Evolutionary conservation across 768 basidiomycete species (phyloP).

Genomic region (Leccinum truebloodii): DNA sequence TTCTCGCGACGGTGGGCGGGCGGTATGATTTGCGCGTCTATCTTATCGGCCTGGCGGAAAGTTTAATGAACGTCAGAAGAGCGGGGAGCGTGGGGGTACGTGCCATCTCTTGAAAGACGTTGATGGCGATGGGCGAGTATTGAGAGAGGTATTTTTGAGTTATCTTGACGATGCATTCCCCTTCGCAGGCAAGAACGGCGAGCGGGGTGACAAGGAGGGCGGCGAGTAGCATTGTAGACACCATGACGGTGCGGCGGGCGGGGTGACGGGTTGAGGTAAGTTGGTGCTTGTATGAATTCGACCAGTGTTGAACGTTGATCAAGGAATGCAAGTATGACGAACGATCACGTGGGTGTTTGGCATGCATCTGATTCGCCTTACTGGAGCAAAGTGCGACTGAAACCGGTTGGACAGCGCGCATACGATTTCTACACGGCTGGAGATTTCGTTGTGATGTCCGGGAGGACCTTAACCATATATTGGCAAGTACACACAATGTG

Average conservation of each 20-base stretch:
- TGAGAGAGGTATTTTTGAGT: slow-evolving; percentile 55
- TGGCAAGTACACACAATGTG: neutral
- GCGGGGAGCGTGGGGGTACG: slow-evolving; percentile 16
- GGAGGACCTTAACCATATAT: neutral
- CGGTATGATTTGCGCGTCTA: slow-evolving; percentile 37
- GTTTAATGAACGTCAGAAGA: slow-evolving; percentile 3
- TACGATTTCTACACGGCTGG: neutral
- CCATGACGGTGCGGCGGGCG: slow-evolving; percentile 20
- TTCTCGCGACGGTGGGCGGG: slow-evolving; percentile 21
- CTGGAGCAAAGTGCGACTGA: neutral
- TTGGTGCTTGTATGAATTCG: slow-evolving; percentile 1
- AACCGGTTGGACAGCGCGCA: neutral
- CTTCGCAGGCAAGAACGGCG: slow-evolving; percentile 62
- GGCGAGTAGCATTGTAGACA: slow-evolving; percentile 21
- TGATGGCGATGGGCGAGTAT: slow-evolving; percentile 46
- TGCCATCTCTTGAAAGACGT: slow-evolving; percentile 45
- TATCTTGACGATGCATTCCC: slow-evolving; percentile 62
- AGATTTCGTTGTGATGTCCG: neutral
- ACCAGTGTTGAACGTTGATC: neutral
- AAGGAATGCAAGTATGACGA: slow-evolving; percentile 2
- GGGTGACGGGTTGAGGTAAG: slow-evolving; percentile 5
- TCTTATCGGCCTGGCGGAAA: slow-evolving; percentile 35
- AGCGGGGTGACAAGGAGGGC: slow-evolving; percentile 34
- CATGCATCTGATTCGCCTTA: slow-evolving; percentile 1
- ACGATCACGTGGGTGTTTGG: slow-evolving; percentile 25